Percentiles rank a stretch among this genome's conserved stretches.
Conservation (phyloP, 257 asterid genomes). For the Ilex asprella region DNA sequence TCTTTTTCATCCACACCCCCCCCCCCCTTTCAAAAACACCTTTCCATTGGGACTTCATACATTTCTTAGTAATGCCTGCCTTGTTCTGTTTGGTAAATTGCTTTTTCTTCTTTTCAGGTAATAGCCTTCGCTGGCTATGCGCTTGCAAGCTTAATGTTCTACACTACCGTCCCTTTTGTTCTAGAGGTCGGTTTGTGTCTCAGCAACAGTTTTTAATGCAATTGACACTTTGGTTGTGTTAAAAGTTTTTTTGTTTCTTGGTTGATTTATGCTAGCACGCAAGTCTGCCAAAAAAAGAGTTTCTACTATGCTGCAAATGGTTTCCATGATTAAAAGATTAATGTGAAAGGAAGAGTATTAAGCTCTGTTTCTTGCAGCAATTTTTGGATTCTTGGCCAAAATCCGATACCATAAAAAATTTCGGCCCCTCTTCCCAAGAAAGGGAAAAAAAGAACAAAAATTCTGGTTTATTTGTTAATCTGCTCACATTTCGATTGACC, state of each 20-base stretch:
- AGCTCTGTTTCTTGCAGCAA: too few relatives aligned
- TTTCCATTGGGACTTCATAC: neutral
- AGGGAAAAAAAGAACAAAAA: neutral
- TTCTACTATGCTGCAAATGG: neutral
- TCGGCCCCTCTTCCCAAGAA: too few relatives aligned
- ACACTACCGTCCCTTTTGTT: constrained; percentile 40
- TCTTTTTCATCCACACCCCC: neutral
- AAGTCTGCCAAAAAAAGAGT: neutral
- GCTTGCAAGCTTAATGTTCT: constrained; percentile 45
- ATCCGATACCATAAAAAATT: too few relatives aligned
- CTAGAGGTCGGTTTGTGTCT: constrained; percentile 33
- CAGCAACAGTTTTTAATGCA: neutral
- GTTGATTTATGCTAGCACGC: neutral
- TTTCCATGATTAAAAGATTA: neutral
- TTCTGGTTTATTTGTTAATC: neutral
- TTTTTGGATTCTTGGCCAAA: too few relatives aligned
- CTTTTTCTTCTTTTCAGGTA: constrained; percentile 26
- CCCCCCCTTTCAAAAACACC: neutral
- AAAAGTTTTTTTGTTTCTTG: neutral
- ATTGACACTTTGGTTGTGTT: neutral
- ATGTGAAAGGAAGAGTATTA: neutral
- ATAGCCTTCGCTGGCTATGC: constrained; percentile 40
- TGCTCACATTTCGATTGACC: neutral
- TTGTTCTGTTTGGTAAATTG: neutral
- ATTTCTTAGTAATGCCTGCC: neutral